Base-by-base conservation (phyloP, 345 rosid genomes). In the Atalantia buxifolia region DNA sequence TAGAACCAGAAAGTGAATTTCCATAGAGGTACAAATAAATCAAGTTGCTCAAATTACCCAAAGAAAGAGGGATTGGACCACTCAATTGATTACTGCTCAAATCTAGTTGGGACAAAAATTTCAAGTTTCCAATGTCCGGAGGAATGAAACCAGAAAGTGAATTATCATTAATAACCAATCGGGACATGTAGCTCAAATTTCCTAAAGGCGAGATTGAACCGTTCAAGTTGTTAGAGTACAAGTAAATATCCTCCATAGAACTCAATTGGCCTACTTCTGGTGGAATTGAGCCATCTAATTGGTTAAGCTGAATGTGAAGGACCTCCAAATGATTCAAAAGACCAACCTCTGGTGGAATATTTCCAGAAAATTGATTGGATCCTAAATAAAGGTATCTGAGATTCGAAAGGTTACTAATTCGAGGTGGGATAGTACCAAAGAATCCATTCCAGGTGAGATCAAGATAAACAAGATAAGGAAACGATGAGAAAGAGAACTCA, bases 341-440 rank as follows among this genome's bases (percentile, higher is more conserved):
- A 27, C 86, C 74, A 73, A 84, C 72, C 62, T 72, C 79, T 2
- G 10, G 30, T 3, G 86, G 86, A 75, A 84, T 76, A 10, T 40
- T 19, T 3, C 87, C 71, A 0, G 53, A 77, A 0, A 22, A 40
- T 12, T 61, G 19, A 61, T 61, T 61, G 31, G 18, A 14, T 5
- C 22, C 18, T 48, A 83, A 25, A 40, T 33, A 40, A 42, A 83
- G 38, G 25, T 53, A 19, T 9, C 0, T 4, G 8, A 72, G 57
- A 14, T n/a, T 40, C 14, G 13, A 13, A 9, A 75, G 28, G 9
- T 31, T 56, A 25, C 79, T 56, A 5, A 80, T 24, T n/a, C 27
- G 48, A 9, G 22, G 7, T 0, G 79, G 83, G 8, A 80, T 74
- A 9, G 69, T 38, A 24, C 80, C 72, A 12, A 72, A 60, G 31